These are phyloP conservation scores for Coprinopsis strossmayeri DNA, from an alignment of 768 basidiomycete species.

Conservation along the genomic window DNA sequence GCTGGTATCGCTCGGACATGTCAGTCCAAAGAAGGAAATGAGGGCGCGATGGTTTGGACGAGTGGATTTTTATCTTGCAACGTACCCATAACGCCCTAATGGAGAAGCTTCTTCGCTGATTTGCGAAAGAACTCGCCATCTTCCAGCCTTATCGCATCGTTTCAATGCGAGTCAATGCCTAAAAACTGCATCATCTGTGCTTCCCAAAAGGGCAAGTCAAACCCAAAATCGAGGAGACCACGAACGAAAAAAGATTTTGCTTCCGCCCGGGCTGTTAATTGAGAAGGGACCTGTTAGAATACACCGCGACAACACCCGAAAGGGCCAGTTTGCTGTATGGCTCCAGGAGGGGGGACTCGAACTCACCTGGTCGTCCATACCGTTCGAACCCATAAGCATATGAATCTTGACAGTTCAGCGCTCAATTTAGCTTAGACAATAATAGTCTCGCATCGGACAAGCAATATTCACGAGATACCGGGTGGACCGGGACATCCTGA, in stretches of 20 bases:
- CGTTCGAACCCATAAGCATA: no score
- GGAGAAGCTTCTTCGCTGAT: background rate
- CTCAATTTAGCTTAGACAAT: background rate
- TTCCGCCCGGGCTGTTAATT: conserved; percentile 1
- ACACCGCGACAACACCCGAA: background rate
- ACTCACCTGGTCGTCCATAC: no score
- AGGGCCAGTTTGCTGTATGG: background rate
- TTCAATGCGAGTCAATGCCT: no score
- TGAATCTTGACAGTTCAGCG: no score
- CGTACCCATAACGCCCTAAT: background rate
- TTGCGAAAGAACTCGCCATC: conserved; percentile 1
- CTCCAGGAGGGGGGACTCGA: no score
- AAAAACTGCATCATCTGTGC: conserved; percentile 1
- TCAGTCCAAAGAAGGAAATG: conserved; percentile 6
- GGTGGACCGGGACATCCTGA: background rate
- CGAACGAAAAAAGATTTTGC: conserved; percentile 3
- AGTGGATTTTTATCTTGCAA: background rate
- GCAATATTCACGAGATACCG: background rate
- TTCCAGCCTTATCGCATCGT: conserved; percentile 1
- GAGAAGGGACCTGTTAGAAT: background rate
- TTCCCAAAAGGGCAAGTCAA: conserved; percentile 5
- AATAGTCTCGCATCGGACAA: background rate
- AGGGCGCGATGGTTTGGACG: conserved; percentile 1
- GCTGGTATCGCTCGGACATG: background rate
- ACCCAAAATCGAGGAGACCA: conserved; percentile 8